Percentiles rank a stretch among this genome's conserved stretches.
phyloP scores from a whole-genome alignment of 805 yeast genomes.

The Priceomyces melissophilus region DNA sequence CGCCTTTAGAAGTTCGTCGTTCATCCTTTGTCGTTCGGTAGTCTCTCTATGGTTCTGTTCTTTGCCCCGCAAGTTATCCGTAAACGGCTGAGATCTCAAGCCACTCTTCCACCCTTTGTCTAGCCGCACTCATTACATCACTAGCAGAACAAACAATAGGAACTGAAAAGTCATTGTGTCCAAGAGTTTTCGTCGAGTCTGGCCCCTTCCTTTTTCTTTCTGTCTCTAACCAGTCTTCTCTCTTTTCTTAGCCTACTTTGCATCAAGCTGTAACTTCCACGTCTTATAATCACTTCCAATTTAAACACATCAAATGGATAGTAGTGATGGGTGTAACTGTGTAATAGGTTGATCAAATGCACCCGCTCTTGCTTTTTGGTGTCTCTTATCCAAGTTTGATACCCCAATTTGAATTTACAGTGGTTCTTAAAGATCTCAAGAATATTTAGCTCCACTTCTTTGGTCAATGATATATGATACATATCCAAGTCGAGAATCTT shows the following conservation, averaged over 20 bases:
- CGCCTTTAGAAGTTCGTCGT: no score
- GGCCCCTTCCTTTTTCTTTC: no score
- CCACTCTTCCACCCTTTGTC: no score
- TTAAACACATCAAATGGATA: slow-evolving; percentile 51
- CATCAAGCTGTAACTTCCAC: slow-evolving; percentile 80
- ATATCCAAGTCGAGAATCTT: slow-evolving; percentile 46
- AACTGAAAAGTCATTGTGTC: no score
- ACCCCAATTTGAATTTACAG: slow-evolving; percentile 70
- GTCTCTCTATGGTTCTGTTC: no score
- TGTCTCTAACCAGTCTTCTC: slow-evolving; percentile 21
- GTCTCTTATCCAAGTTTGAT: slow-evolving; percentile 82
- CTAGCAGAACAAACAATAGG: no score
- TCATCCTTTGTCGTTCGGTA: no score
- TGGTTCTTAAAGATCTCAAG: slow-evolving; percentile 51
- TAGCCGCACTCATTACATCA: no score
- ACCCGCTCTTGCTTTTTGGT: slow-evolving; percentile 54
- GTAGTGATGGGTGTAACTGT: slow-evolving; percentile 41
- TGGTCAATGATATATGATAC: slow-evolving; percentile 50
- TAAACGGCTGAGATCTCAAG: no score
- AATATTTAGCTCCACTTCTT: slow-evolving; percentile 51
- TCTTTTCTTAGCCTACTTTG: slow-evolving; percentile 70
- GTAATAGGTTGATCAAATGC: slow-evolving; percentile 46
- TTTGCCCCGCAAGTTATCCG: no score
- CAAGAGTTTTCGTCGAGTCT: no score
- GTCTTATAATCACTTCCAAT: slow-evolving; percentile 69